Conservation (phyloP, 768 basidiomycete species). For the Suillus decipiens region DNA sequence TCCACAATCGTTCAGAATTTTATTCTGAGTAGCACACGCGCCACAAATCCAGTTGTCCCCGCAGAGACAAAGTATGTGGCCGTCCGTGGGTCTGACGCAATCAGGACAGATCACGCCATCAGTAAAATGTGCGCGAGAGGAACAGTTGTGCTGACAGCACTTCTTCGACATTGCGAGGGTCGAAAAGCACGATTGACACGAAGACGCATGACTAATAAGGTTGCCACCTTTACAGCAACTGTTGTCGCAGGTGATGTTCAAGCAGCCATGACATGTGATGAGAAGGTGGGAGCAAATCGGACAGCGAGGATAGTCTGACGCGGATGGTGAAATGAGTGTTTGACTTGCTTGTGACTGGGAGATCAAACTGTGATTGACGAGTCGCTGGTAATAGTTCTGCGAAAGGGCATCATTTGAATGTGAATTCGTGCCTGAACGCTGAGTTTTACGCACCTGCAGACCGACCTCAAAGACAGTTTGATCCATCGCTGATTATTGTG, state of each 20-base stretch:
- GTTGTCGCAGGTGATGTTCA: neutral
- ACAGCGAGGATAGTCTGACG: neutral
- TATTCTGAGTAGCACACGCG: neutral
- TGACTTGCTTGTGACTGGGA: neutral
- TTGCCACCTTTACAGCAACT: neutral
- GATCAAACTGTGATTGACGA: neutral
- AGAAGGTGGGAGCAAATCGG: neutral
- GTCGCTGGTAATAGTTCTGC: neutral
- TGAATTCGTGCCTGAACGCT: neutral
- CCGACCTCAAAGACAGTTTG: neutral
- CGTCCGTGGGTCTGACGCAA: neutral
- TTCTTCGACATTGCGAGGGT: neutral
- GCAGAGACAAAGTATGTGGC: neutral
- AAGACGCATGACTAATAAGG: neutral
- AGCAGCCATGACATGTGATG: neutral
- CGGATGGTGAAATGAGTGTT: neutral
- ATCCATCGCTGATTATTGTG: neutral
- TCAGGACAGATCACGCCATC: neutral
- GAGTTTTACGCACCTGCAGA: neutral
- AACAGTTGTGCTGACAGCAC: neutral
- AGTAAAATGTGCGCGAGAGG: neutral
- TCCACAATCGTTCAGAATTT: neutral
- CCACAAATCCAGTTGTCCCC: neutral
- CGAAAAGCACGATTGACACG: neutral
- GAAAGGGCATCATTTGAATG: neutral